phyloP scores from a whole-genome alignment of 2,329 filamentous ascomycete genomes.

The Neonectria faginata region DNA sequence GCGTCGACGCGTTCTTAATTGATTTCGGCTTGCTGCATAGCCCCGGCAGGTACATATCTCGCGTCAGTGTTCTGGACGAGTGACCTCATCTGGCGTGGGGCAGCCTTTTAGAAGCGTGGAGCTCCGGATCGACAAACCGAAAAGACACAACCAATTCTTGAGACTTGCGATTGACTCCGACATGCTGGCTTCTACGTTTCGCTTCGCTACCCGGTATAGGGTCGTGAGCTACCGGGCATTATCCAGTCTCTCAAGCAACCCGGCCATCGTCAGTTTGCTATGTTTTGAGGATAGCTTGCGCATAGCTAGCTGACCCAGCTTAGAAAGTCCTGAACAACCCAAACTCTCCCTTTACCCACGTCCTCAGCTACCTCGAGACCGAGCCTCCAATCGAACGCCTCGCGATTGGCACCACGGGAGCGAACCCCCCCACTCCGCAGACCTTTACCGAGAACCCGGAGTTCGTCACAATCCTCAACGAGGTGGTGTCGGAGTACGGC shows the following conservation, averaged over 20 bases:
- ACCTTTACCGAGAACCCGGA: slow-evolving; percentile 69
- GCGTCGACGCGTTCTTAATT: slow-evolving; percentile 57
- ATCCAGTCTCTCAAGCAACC: slow-evolving; percentile 63
- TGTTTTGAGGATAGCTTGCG: background rate
- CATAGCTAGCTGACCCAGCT: slow-evolving; percentile 35
- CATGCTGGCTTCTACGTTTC: slow-evolving; percentile 46
- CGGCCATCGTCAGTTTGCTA: slow-evolving; percentile 62
- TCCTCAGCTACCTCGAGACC: slow-evolving; percentile 70
- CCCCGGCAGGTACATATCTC: slow-evolving; percentile 35
- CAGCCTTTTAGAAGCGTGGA: slow-evolving; percentile 20
- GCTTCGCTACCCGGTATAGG: slow-evolving; percentile 39
- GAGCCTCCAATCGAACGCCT: slow-evolving; percentile 65
- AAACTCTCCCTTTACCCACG: slow-evolving; percentile 58
- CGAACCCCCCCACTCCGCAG: slow-evolving; percentile 70
- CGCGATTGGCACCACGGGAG: slow-evolving; percentile 69
- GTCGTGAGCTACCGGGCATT: slow-evolving; percentile 49
- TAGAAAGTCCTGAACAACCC: slow-evolving; percentile 70
- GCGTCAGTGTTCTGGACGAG: slow-evolving; percentile 19
- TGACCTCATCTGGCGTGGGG: slow-evolving; percentile 50
- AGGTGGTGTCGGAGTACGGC: slow-evolving; percentile 67
- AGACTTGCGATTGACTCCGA: slow-evolving; percentile 21
- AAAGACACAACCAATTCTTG: slow-evolving; percentile 12
- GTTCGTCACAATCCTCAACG: slow-evolving; percentile 70
- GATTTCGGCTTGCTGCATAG: slow-evolving; percentile 49
- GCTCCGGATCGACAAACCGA: slow-evolving; percentile 7